Conservation (phyloP, 441 rosid species). For the Gossypium trilobum region DNA sequence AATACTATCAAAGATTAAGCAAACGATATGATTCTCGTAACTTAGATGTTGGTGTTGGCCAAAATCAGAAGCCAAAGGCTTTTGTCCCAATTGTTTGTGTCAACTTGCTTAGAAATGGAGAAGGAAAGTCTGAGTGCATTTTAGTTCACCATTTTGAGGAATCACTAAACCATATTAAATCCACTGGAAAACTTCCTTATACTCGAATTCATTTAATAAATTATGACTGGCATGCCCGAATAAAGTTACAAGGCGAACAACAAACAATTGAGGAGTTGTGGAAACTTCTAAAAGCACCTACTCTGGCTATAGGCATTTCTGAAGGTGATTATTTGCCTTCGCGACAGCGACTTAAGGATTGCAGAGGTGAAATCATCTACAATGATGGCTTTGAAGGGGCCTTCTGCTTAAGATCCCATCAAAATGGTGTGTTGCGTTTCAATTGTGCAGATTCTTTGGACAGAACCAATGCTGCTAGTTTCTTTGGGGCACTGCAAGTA, state of each 20-base stretch:
- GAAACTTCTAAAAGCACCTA: slow-evolving; percentile 68
- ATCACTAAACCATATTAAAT: slow-evolving; percentile 59
- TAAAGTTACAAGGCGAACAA: slow-evolving; percentile 73
- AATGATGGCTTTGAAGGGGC: slow-evolving; percentile 74
- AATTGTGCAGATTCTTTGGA: slow-evolving; percentile 98
- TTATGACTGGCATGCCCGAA: slow-evolving; percentile 93
- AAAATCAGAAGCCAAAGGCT: slow-evolving; percentile 56
- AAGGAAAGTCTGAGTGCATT: slow-evolving; percentile 86
- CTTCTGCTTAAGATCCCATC: slow-evolving; percentile 89
- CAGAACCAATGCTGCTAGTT: slow-evolving; percentile 96
- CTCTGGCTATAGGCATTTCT: slow-evolving; percentile 61
- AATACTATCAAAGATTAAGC: slow-evolving; percentile 80
- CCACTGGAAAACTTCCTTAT: slow-evolving; percentile 63
- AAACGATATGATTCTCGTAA: slow-evolving; percentile 74
- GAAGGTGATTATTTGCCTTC: slow-evolving; percentile 90
- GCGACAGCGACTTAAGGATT: slow-evolving; percentile 70
- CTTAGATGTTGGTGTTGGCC: slow-evolving; percentile 49
- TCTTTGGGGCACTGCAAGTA: slow-evolving; percentile 86
- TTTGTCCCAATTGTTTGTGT: slow-evolving; percentile 77
- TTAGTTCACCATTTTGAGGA: slow-evolving; percentile 88
- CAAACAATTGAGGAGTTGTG: slow-evolving; percentile 88
- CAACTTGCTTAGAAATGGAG: slow-evolving; percentile 79
- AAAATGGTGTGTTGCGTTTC: slow-evolving; percentile 88
- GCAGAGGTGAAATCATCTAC: slow-evolving; percentile 79
- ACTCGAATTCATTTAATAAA: slow-evolving; percentile 61